Percentiles rank a stretch among this genome's conserved stretches.
These are phyloP conservation scores for Amauroascus verrucosus DNA, from an alignment of 2,329 filamentous ascomycete species.

Conservation along the genomic window DNA sequence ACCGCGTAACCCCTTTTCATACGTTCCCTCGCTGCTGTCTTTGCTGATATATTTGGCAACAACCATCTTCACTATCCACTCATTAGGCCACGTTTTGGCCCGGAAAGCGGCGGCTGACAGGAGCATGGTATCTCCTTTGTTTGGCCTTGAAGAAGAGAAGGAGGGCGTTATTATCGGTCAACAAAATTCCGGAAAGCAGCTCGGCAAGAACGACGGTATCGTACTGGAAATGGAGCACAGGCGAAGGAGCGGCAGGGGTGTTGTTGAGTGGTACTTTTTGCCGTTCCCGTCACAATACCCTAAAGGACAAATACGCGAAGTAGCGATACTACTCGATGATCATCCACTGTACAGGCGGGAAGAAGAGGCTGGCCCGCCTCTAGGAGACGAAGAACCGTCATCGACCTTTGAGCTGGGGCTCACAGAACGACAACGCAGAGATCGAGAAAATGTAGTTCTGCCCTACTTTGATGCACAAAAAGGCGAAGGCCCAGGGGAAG, in stretches of 20 bases:
- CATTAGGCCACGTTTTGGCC: conserved; percentile 62
- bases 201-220: conserved; percentile 47
- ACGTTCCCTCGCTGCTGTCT: conserved; percentile 57
- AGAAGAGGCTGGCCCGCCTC: conserved; percentile 35
- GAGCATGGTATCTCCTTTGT: conserved; percentile 63
- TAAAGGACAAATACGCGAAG: conserved; percentile 41
- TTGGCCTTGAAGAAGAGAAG: conserved; percentile 64
- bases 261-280: conserved; percentile 58
- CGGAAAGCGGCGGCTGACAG: conserved; percentile 65
- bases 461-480: conserved; percentile 96
- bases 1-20: conserved; percentile 27
- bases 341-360: conserved; percentile 57
- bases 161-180: conserved; percentile 71
- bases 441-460: conserved; percentile 78
- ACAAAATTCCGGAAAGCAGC: conserved; percentile 24
- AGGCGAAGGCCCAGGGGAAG: conserved; percentile 59
- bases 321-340: conserved; percentile 58
- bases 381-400: conserved; percentile 49
- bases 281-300: conserved; percentile 38
- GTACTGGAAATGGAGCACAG: conserved; percentile 81
- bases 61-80: conserved; percentile 63
- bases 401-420: conserved; percentile 79
- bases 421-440: conserved; percentile 79
- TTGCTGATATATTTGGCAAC: conserved; percentile 80
- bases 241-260: conserved; percentile 66